Evolutionary conservation across 768 basidiomycete species (phyloP).

Genomic region (Gloeopeniophorella convolvens): DNA sequence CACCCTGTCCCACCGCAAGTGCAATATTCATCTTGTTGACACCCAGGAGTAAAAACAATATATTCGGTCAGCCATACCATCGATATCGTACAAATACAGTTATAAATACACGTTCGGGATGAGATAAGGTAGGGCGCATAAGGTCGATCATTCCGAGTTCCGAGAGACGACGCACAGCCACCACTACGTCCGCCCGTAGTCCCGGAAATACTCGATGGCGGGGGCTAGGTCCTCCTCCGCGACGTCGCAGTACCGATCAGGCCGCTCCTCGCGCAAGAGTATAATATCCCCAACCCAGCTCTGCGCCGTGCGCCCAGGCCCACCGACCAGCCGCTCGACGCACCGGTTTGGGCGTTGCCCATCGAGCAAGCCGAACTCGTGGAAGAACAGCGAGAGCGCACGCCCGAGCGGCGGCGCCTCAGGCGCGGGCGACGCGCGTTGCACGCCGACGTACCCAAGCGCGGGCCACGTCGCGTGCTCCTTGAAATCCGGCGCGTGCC

Average conservation of each 20-base stretch:
- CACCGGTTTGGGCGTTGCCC: conserved; percentile 14
- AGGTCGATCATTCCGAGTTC: neutral
- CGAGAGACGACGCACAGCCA: neutral
- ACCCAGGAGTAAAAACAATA: too few relatives aligned
- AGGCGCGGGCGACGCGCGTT: conserved; percentile 6
- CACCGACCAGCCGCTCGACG: conserved; percentile 15
- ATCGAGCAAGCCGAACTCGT: conserved; percentile 13
- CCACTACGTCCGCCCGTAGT: conserved; percentile 12
- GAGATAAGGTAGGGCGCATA: too few relatives aligned
- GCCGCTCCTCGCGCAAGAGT: conserved; percentile 12
- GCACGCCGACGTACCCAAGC: conserved; percentile 12
- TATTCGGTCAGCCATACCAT: too few relatives aligned
- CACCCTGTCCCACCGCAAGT: too few relatives aligned
- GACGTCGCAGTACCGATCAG: conserved; percentile 16
- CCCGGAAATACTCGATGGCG: conserved; percentile 17
- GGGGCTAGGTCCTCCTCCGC: conserved; percentile 10
- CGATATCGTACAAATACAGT: too few relatives aligned
- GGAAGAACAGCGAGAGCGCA: conserved; percentile 12
- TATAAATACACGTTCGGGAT: too few relatives aligned
- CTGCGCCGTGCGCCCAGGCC: neutral
- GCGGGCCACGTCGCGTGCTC: conserved; percentile 17
- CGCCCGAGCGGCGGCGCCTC: conserved; percentile 3
- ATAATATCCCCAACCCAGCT: conserved; percentile 17
- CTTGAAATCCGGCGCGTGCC: conserved; percentile 13
- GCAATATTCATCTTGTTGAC: too few relatives aligned